Base-by-base conservation (phyloP, 352 stramenopile species). In the Globisporangium spinosum region DNA sequence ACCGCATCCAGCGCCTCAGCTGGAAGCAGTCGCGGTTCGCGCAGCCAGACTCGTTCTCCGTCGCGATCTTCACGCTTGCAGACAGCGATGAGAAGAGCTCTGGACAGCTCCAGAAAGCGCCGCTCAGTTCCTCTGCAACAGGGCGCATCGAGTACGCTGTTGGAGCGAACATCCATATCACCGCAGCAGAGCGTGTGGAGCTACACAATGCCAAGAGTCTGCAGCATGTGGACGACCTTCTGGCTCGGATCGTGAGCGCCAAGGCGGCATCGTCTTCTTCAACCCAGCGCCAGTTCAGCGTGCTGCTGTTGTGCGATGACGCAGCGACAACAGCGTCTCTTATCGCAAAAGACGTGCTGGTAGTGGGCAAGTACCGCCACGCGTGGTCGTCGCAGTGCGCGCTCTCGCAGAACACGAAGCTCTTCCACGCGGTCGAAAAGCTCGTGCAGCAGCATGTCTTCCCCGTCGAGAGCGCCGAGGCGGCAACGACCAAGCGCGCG, bases 281-380 rank as follows among this genome's bases (percentile, higher is more conserved):
- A 23, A 32, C 25, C 0, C 55, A 58, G 22, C 57, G 15, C 20
- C 58, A 43, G 27, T 80, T 87, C 25, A 79, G 71, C 22, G 29
- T 90, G 6, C 70, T 89, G 49, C 60, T 90, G 51, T 54, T 90
- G 0, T 87, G 80, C 65, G 71, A 79, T 74, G 54, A 22, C 4
- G 64, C 47, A 6, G 23, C 56, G 34, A 17, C 60, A 10, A 51
- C 43, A 23, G 43, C 22, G 1, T 23, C 54, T 27, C 32, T 51
- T 5, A 22, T 35, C 20, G 64, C 40, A 13, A 53, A 65, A 3
- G 56, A 76, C 3, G 23, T 68, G 1, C 68, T 94, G 20, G 76
- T 70, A 2, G 74, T 92, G 13, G 87, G 87, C 29, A 86, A 84
- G 40, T 66, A 91, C 65, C 83, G 77, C 10, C 83, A 93, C 64